Percentiles rank a stretch among this genome's conserved stretches.
Evolutionary conservation across 2,329 filamentous ascomycete species (phyloP).

Genomic region (Ophiostoma piceae): DNA sequence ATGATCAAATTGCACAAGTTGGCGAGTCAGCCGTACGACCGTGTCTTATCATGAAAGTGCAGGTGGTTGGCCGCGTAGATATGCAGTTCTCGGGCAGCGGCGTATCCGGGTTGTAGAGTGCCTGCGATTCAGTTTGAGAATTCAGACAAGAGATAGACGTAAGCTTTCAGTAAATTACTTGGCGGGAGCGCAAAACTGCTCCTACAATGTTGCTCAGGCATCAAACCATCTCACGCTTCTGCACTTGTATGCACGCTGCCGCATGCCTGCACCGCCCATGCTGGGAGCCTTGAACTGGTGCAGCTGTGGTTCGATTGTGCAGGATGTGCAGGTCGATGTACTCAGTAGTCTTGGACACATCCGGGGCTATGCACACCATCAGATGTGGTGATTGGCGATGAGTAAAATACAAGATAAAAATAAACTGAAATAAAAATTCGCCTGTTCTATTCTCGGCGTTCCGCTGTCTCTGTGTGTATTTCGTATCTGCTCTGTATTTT

Average conservation of each 20-base stretch:
- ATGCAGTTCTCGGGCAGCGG: not conserved
- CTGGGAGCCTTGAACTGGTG: not conserved
- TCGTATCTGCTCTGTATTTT: not conserved
- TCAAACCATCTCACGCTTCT: not conserved
- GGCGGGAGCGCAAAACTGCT: not conserved
- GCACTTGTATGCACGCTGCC: not conserved
- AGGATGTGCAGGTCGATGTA: not conserved
- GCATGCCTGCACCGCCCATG: not conserved
- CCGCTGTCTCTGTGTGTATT: not conserved
- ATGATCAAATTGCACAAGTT: not conserved
- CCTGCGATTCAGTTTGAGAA: not conserved
- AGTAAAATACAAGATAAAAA: not conserved
- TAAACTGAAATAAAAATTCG: too few relatives aligned
- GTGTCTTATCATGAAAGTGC: not conserved
- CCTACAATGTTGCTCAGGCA: too few relatives aligned
- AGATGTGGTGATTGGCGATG: too few relatives aligned
- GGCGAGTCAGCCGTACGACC: not conserved
- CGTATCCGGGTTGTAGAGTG: not conserved
- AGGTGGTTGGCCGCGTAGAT: not conserved
- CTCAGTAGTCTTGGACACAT: not conserved
- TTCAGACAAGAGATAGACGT: not conserved
- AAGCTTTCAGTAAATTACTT: not conserved
- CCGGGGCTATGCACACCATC: conserved; percentile 1
- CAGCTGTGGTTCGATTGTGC: not conserved
- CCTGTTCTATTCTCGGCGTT: conserved; percentile 1